phyloP scores from a whole-genome alignment of 164 flowering plant species.

The Akebia trifoliata region DNA sequence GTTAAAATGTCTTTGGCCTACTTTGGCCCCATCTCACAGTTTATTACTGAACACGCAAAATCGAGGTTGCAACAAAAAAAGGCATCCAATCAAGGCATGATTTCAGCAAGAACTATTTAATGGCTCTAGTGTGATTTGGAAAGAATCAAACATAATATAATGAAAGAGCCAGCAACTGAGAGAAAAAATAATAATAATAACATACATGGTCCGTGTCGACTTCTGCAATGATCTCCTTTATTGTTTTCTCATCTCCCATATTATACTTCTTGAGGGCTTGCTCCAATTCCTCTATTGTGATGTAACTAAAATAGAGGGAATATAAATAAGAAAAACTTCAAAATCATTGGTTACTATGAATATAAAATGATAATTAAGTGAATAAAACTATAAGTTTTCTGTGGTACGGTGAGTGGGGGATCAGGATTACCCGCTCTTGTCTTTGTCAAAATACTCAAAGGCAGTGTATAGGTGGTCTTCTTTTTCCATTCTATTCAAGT shows the following conservation, averaged over 20 bases:
- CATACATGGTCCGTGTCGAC: slow-evolving; percentile 88
- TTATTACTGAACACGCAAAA: too few species aligned
- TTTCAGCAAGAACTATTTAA: too few species aligned
- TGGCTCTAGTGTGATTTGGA: background rate
- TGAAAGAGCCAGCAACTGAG: background rate
- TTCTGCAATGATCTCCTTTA: slow-evolving; percentile 92
- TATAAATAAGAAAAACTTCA: background rate
- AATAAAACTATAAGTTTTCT: background rate
- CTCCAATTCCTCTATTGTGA: slow-evolving; percentile 86
- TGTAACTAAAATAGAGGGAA: slow-evolving; percentile 47
- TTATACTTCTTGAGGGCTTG: slow-evolving; percentile 76
- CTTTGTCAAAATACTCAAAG: slow-evolving; percentile 88
- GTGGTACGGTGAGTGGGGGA: background rate
- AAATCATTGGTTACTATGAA: background rate
- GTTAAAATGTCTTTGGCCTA: too few species aligned
- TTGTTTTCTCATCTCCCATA: slow-evolving; percentile 82
- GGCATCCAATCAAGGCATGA: background rate
- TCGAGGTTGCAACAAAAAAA: too few species aligned
- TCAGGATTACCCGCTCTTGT: slow-evolving; percentile 77
- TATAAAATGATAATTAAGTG: background rate
- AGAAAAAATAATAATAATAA: slow-evolving; percentile 5
- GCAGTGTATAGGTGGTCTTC: slow-evolving; percentile 87
- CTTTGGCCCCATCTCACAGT: too few species aligned
- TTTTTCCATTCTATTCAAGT: slow-evolving; percentile 88
- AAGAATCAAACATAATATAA: background rate